Evolutionary conservation across 1,284 basidiomycete species (phyloP).

Genomic region (Hypsizygus ulmarius): DNA sequence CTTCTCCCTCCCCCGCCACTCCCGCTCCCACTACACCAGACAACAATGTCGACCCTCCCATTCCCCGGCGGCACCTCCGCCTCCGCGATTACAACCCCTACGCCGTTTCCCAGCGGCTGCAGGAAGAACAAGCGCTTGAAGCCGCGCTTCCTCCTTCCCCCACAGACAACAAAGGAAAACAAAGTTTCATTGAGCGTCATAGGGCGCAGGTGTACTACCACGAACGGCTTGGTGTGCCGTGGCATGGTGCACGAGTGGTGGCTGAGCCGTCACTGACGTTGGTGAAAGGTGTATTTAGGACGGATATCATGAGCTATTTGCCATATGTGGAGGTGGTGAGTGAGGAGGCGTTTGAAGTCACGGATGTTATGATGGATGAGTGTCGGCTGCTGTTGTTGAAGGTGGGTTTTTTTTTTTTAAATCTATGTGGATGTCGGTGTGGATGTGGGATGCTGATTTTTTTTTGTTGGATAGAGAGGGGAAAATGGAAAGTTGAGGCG

Average conservation of each 20-base stretch:
- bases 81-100: conserved; percentile 51
- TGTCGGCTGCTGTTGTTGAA: conserved; percentile 44
- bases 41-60: conserved; percentile 9
- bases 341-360: conserved; percentile 42
- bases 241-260: conserved; percentile 35
- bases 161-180: conserved; percentile 21
- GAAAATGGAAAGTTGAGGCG: conserved; percentile 30
- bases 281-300: conserved; percentile 40
- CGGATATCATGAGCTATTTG: conserved; percentile 43
- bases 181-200: conserved; percentile 5
- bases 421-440: conserved; percentile 2
- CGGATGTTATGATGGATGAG: conserved; percentile 57
- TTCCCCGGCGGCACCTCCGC: conserved; percentile 34
- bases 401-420: conserved; percentile 28
- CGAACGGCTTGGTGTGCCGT: conserved; percentile 1
- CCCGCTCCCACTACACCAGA: neutral
- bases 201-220: too few species aligned
- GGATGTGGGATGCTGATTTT: conserved; percentile 1
- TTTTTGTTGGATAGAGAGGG: conserved; percentile 27
- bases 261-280: conserved; percentile 37
- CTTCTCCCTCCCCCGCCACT: neutral
- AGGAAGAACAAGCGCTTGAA: conserved; percentile 10
- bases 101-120: conserved; percentile 26
- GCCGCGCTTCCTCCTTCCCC: neutral
- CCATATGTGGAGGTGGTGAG: conserved; percentile 50